These are phyloP conservation scores for Cajanus cajan DNA, from an alignment of 306 rosid species.

Conservation along the genomic window DNA sequence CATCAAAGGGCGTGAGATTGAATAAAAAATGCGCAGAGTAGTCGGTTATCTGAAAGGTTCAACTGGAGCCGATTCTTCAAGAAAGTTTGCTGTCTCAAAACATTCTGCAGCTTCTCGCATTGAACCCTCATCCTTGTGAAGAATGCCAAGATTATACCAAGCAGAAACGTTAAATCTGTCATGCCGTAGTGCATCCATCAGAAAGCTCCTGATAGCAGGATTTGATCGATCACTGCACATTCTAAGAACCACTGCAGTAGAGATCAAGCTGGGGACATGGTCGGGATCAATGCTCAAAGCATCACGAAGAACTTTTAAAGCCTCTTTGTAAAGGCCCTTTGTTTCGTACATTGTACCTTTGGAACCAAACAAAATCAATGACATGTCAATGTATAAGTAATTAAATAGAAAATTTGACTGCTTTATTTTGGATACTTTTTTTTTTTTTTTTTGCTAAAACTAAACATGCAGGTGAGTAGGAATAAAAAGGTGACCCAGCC, in stretches of 20 bases:
- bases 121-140: constrained; percentile 52
- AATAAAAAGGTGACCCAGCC: neutral
- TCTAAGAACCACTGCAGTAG: constrained; percentile 62
- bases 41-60: constrained; percentile 74
- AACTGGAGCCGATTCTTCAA: constrained; percentile 83
- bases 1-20: neutral
- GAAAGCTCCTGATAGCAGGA: constrained; percentile 55
- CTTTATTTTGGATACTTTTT: neutral
- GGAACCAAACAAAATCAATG: constrained; percentile 5
- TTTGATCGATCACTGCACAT: constrained; percentile 43
- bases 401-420: constrained; percentile 1
- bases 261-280: constrained; percentile 79
- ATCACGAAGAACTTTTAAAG: constrained; percentile 53
- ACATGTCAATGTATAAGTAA: neutral
- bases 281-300: constrained; percentile 67
- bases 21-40: constrained; percentile 21
- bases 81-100: constrained; percentile 68
- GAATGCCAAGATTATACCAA: constrained; percentile 81
- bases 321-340: constrained; percentile 67
- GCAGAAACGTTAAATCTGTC: constrained; percentile 71
- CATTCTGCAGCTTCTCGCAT: constrained; percentile 72
- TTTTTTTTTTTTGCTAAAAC: too few relatives aligned
- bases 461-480: neutral
- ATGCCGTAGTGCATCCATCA: constrained; percentile 71
- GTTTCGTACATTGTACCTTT: constrained; percentile 68